Base-by-base conservation (phyloP, 306 rosid genomes). In the Cicer arietinum region DNA sequence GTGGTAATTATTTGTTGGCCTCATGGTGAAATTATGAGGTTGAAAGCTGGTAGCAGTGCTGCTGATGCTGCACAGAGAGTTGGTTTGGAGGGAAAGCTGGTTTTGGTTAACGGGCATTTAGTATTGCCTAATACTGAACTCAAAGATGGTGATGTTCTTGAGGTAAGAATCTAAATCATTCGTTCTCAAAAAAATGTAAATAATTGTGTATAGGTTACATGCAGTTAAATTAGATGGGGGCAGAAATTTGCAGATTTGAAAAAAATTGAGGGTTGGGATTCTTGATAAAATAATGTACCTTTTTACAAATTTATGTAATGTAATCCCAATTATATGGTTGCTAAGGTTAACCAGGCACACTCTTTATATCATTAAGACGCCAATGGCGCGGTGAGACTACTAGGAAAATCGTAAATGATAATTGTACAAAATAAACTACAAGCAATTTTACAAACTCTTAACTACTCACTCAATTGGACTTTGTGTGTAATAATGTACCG, bases 1-100 rank as follows among this genome's bases (percentile, higher is more conserved):
- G 98, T 94, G 80, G 94, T 94, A 18, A 84, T 94, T 42, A 88
- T 91, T 48, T 85, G 97, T 67, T 91, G 92, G 97, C 98, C 98
- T 45, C 78, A 78, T 50, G 98, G 98, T 7, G 89, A 91, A 74
- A 90, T 94, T 68, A 83, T 88, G 91, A 85, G 98, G 87, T 75
- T 94, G 74, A 86, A 82, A 42, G 84, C 90, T 6, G 97, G 98
- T 66, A 94, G 96, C 88, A 94, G 97, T 3, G 97, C 96, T n/a
- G 87, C 96, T 40, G 98, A 90, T 85, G 97, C 98, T 43, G 98
- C 98, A 58, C 88, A 85, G 62, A 90, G 96, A 74, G 91, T 78
- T n/a, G 98, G 98, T 77, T 81, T 82, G 48, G 98, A 88, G 13
- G 98, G 97, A 69, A 91, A 80, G 84, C 81, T 91, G 81, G 96